Conservation (phyloP, 2,329 filamentous ascomycete genomes). For the Exserohilum turcica region DNA sequence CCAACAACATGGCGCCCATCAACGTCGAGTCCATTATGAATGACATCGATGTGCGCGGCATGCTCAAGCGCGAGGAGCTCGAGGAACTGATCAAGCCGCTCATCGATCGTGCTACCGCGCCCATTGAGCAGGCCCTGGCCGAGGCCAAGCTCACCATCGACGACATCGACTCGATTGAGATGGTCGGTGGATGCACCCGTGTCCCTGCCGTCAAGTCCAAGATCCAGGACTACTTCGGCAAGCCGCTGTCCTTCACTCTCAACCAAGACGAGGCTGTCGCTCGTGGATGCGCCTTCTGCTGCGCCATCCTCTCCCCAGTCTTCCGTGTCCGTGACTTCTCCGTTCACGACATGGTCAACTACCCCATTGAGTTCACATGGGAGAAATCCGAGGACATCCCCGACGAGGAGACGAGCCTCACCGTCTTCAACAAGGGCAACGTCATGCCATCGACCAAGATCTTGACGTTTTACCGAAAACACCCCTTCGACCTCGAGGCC, state of each 20-base stretch:
- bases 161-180: constrained; percentile 91
- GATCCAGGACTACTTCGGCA: constrained; percentile 88
- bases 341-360: constrained; percentile 95
- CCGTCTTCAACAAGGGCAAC: constrained; percentile 96
- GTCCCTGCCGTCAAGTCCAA: constrained; percentile 89
- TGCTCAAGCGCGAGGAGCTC: constrained; percentile 93
- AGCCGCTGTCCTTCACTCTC: constrained; percentile 89
- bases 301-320: constrained; percentile 93
- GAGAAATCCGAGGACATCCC: constrained; percentile 98
- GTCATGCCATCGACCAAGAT: constrained; percentile 98
- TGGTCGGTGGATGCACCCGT: constrained; percentile 93
- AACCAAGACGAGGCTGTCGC: constrained; percentile 98
- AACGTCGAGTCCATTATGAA: constrained; percentile 99
- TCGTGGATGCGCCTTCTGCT: constrained; percentile 94
- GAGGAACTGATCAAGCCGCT: constrained; percentile 89
- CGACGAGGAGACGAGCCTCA: constrained; percentile 95
- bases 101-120: constrained; percentile 71
- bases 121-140: constrained; percentile 89
- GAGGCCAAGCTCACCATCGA: constrained; percentile 89
- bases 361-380: constrained; percentile 98
- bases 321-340: constrained; percentile 99
- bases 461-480: constrained; percentile 98
- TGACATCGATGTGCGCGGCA: constrained; percentile 85
- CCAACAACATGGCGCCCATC: constrained; percentile 88
- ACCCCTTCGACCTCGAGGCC: constrained; percentile 94